phyloP scores from a whole-genome alignment of 2,329 filamentous ascomycete genomes.

The Claviceps cyperi region DNA sequence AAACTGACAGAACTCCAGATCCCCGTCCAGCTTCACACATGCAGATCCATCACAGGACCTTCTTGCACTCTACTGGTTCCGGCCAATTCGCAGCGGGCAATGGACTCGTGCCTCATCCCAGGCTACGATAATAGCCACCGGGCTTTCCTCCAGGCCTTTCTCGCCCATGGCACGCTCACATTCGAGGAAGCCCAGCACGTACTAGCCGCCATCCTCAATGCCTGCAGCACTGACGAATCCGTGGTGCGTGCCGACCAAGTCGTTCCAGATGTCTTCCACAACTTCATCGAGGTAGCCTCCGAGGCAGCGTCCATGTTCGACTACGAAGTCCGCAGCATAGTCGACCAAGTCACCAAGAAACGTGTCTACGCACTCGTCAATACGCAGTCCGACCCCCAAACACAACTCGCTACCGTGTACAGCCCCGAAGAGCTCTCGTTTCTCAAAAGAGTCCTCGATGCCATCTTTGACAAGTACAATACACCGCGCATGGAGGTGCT shows the following conservation, averaged over 20 bases:
- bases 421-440: constrained; percentile 76
- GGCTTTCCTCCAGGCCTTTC: constrained; percentile 80
- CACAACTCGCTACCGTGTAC: constrained; percentile 73
- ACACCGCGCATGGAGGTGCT: constrained; percentile 66
- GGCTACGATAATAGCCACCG: constrained; percentile 53
- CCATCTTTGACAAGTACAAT: constrained; percentile 86
- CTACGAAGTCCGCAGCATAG: constrained; percentile 66
- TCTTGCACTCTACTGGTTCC: neutral
- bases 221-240: constrained; percentile 23
- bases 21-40: neutral
- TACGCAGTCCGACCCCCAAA: constrained; percentile 68
- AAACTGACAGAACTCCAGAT: too few relatives aligned
- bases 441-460: constrained; percentile 74
- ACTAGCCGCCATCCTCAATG: constrained; percentile 61
- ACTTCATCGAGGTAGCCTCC: constrained; percentile 57
- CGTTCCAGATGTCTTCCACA: constrained; percentile 49
- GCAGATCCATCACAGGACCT: neutral
- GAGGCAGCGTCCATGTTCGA: constrained; percentile 65
- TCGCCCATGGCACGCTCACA: constrained; percentile 65
- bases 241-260: constrained; percentile 46
- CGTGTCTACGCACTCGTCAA: constrained; percentile 80
- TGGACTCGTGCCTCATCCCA: constrained; percentile 16
- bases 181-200: constrained; percentile 58
- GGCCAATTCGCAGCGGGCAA: constrained; percentile 1
- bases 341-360: constrained; percentile 52